A percentile compares a stretch with the other conserved stretches of the same genome.
Conservation (phyloP, 176 grass and related monocot species). For the Tillandsia leiboldiana region DNA sequence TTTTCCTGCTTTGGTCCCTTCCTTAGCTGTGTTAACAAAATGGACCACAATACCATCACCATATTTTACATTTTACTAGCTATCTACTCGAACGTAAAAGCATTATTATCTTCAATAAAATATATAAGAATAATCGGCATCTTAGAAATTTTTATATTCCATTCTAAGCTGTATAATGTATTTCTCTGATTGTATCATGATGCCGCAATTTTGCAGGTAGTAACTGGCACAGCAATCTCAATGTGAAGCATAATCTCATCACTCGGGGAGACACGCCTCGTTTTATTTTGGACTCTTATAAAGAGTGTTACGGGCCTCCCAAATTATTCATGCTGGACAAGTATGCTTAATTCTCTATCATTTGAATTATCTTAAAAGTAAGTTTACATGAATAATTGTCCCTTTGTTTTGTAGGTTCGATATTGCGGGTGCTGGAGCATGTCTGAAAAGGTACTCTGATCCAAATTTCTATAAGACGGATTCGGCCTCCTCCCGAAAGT, state of each 20-base stretch:
- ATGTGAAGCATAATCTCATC: slow-evolving; percentile 44
- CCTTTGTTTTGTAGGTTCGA: slow-evolving; percentile 57
- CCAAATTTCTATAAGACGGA: slow-evolving; percentile 52
- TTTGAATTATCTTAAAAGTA: slow-evolving; percentile 1
- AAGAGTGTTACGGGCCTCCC: slow-evolving; percentile 72
- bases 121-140: background rate
- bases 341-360: slow-evolving; percentile 26
- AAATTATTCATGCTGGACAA: slow-evolving; percentile 86
- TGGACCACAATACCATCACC: too few relatives aligned
- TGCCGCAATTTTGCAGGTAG: slow-evolving; percentile 36
- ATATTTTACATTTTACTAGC: too few relatives aligned
- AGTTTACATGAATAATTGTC: background rate
- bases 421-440: slow-evolving; percentile 57
- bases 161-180: background rate
- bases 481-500: slow-evolving; percentile 31
- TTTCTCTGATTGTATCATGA: background rate
- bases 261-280: slow-evolving; percentile 51
- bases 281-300: slow-evolving; percentile 75
- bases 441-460: slow-evolving; percentile 86
- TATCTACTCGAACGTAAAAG: background rate
- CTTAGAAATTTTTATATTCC: background rate
- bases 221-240: slow-evolving; percentile 50
- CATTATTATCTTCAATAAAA: background rate
- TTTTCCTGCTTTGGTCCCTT: too few relatives aligned
- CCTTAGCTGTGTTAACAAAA: too few relatives aligned